Evolutionary conservation across 2,329 filamentous ascomycete species (phyloP).

Genomic region (Pseudocercospora pini-densiflorae): DNA sequence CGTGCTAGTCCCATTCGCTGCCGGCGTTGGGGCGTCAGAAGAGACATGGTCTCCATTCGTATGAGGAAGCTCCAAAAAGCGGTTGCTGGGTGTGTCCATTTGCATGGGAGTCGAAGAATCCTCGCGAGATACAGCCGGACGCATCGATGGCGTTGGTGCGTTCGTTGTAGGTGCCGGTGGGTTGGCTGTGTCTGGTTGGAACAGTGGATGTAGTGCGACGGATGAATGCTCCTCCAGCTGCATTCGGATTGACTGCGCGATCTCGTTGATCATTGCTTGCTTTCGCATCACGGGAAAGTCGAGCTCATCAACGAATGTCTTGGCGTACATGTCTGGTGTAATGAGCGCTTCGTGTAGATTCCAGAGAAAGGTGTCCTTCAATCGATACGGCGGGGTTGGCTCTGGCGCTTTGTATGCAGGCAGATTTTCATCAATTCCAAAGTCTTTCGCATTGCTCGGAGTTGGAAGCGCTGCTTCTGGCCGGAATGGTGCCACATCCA

Average conservation of each 20-base stretch:
- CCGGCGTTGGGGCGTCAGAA: conserved; percentile 51
- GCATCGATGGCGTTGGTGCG: conserved; percentile 40
- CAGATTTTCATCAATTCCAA: conserved; percentile 69
- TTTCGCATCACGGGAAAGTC: conserved; percentile 77
- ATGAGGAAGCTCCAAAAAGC: conserved; percentile 48
- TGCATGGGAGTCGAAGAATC: conserved; percentile 51
- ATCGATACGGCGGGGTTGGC: conserved; percentile 77
- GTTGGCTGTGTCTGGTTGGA: conserved; percentile 61
- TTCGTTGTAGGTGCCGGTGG: conserved; percentile 36
- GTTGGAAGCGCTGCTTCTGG: conserved; percentile 68
- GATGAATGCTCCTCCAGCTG: conserved; percentile 96
- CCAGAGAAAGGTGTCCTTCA: conserved; percentile 97
- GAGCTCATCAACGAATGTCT: conserved; percentile 85
- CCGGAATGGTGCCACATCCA: conserved; percentile 82
- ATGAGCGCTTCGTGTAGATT: conserved; percentile 93
- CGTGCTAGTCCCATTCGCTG: conserved; percentile 49
- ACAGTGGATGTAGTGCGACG: conserved; percentile 89
- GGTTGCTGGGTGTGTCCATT: conserved; percentile 33
- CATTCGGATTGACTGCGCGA: conserved; percentile 91
- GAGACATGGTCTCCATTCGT: conserved; percentile 53
- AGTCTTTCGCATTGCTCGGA: conserved; percentile 62
- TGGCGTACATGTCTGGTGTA: conserved; percentile 96
- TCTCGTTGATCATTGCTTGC: conserved; percentile 71
- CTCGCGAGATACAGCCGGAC: conserved; percentile 54
- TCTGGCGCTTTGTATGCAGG: conserved; percentile 82